phyloP scores from a whole-genome alignment of 1,284 basidiomycete genomes.

The Tilletia caries region DNA sequence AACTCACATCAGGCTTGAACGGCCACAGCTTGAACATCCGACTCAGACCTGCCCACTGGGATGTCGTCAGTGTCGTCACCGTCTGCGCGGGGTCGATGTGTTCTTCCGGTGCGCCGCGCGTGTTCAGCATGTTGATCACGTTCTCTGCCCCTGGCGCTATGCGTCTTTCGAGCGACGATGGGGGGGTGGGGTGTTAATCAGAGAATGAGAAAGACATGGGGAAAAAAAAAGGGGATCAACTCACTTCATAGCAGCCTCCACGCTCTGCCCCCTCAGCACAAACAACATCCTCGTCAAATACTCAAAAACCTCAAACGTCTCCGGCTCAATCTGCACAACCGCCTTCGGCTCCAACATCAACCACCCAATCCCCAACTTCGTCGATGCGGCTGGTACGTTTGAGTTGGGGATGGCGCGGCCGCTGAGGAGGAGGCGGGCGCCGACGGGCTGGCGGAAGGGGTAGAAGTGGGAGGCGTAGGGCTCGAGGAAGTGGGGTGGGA shows the following conservation, averaged over 20 bases:
- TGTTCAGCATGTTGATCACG: conserved; percentile 37
- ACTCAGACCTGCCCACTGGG: conserved; percentile 44
- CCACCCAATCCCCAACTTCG: conserved; percentile 33
- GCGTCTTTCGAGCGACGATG: neutral
- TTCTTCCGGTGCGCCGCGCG: conserved; percentile 21
- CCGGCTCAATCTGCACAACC: conserved; percentile 25
- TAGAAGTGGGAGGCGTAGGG: neutral
- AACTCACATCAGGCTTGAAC: conserved; percentile 34
- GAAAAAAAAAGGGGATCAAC: neutral
- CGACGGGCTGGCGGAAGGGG: conserved; percentile 19
- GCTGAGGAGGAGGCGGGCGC: conserved; percentile 34
- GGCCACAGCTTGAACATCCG: conserved; percentile 50
- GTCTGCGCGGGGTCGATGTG: conserved; percentile 32
- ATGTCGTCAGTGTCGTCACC: conserved; percentile 38
- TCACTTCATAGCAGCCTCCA: conserved; percentile 39
- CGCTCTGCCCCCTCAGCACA: conserved; percentile 32
- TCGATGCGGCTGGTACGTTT: conserved; percentile 34
- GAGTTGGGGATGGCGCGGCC: conserved; percentile 33
- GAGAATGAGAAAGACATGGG: too few relatives aligned
- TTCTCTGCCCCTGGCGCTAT: conserved; percentile 45
- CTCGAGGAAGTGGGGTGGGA: neutral
- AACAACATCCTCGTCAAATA: conserved; percentile 56
- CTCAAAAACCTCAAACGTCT: conserved; percentile 2
- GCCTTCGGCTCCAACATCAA: conserved; percentile 39
- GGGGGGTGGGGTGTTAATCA: too few relatives aligned